These are phyloP conservation scores for Wickerhamiella dianesei DNA, from an alignment of 805 yeast species.

Conservation along the genomic window DNA sequence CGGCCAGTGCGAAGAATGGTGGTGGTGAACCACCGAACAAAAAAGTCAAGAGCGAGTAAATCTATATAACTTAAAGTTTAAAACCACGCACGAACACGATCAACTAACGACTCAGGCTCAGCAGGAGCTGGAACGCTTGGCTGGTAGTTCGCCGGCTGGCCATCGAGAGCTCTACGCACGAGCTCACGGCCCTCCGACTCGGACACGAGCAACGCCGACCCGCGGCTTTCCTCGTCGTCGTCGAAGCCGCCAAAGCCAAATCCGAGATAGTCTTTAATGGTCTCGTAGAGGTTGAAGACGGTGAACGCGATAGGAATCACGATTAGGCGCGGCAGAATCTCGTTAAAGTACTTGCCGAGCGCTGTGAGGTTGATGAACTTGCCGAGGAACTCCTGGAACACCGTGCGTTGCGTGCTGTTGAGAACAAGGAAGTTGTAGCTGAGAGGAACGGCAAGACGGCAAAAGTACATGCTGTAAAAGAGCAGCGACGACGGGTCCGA, in stretches of 20 bases:
- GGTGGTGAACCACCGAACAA: neutral
- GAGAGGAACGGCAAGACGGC: conserved; percentile 70
- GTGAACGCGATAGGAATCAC: conserved; percentile 58
- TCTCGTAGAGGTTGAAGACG: conserved; percentile 53
- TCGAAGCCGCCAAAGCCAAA: conserved; percentile 27
- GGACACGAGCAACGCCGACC: conserved; percentile 9
- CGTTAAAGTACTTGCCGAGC: conserved; percentile 56
- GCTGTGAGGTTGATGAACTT: conserved; percentile 62
- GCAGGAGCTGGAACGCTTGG: neutral
- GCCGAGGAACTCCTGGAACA: conserved; percentile 63
- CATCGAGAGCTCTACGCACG: conserved; percentile 22
- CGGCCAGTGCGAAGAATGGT: neutral
- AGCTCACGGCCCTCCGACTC: conserved; percentile 26
- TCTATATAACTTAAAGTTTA: neutral
- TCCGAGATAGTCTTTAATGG: conserved; percentile 33
- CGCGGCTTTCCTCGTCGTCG: conserved; percentile 12
- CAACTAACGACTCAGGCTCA: neutral
- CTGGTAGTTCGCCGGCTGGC: conserved; percentile 1
- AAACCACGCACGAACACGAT: neutral
- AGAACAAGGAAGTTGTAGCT: conserved; percentile 66
- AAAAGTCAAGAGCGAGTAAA: neutral
- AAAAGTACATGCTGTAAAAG: conserved; percentile 67
- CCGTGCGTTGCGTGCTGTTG: conserved; percentile 37
- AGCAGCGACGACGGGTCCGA: conserved; percentile 65
- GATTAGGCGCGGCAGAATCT: conserved; percentile 61